Evolutionary conservation across 2,329 filamentous ascomycete genomes (phyloP), one percentile per base, ranked within the genome.

Genomic region (Sporothrix inflata): DNA sequence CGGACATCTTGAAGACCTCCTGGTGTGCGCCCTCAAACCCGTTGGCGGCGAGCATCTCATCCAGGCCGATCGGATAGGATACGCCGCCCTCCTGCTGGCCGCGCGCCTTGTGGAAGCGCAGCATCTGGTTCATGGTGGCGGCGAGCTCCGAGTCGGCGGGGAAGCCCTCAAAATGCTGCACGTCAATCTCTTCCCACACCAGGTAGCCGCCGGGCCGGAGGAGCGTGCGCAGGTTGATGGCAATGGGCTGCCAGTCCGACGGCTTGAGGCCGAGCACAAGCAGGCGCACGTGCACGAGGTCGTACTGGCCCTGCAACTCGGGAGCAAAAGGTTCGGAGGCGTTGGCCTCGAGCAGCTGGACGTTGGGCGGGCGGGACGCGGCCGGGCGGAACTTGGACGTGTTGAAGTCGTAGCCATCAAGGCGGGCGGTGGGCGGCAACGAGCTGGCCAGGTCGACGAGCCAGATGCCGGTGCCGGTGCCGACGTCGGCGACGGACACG

Each of bases 381-480:
- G 57, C 19, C 60, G 73, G 70, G 5, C 71, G 69, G 63, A 74
- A 74, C 57, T 73, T 73, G 69, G 66, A 27, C 7, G 69, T 60
- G 66, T 34, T 49, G n/a, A 69, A 16, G 60, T 74, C 73, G 66
- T 61, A 73, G 61, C 73, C 73, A 53, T 72, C 70, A 16, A 73
- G 72, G 19, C 63, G 71, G 16, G 72, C 69, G 1, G 45, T 42
- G 4, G 57, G 30, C 7, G 71, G 69, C 42, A 74, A 61, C 49
- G 40, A 8, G 8, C 38, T 9, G 21, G 72, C 70, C n/a, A 74
- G 47, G 14, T 74, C 73, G 40, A 47, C 72, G 8, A 74, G 73
- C 73, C 73, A 74, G 34, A 74, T 38, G 38, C 73, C 73, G 1
- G 72, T 73, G 38, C 73, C 73, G 7, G 71, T 73, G 42, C 69